Evolutionary conservation across 495 filamentous ascomycete species (phyloP).

Genomic region (Barbatosphaeria neglecta): DNA sequence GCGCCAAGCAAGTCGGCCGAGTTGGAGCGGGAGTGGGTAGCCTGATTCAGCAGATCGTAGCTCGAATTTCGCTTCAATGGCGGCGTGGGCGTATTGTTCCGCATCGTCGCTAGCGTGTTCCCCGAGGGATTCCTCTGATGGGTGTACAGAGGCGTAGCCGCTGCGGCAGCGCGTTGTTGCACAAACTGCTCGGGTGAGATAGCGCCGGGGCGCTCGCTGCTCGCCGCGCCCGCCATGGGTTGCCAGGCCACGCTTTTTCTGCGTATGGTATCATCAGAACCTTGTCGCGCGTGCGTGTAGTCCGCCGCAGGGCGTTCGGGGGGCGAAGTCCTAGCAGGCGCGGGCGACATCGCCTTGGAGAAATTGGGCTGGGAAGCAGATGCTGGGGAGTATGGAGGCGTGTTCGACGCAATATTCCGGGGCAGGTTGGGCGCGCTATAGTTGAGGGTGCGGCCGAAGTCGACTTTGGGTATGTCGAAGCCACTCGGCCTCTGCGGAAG

Average conservation of each 20-base stretch:
- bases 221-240: conserved; percentile 36
- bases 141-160: conserved; percentile 30
- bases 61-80: conserved; percentile 28
- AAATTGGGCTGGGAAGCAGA: conserved; percentile 26
- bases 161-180: conserved; percentile 61
- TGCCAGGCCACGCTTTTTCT: conserved; percentile 69
- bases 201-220: conserved; percentile 28
- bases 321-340: conserved; percentile 31
- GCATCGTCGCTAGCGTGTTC: conserved; percentile 35
- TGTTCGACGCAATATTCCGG: conserved; percentile 9
- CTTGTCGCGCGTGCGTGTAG: conserved; percentile 26
- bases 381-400: conserved; percentile 3
- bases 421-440: conserved; percentile 30
- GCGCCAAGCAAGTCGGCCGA: conserved; percentile 23
- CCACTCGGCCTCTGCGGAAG: conserved; percentile 1
- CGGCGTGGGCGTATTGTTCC: conserved; percentile 30
- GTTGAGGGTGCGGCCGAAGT: conserved; percentile 80
- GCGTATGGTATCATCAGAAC: conserved; percentile 37
- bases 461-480: conserved; percentile 58
- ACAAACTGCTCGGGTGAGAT: conserved; percentile 69
- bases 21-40: conserved; percentile 34
- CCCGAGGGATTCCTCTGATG: conserved; percentile 51
- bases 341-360: conserved; percentile 18
- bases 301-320: conserved; percentile 15
- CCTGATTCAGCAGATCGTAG: conserved; percentile 42